Percentiles rank a stretch among this genome's conserved stretches.
phyloP scores from a whole-genome alignment of 2,329 filamentous ascomycete species.

The Penicillium polonicum region DNA sequence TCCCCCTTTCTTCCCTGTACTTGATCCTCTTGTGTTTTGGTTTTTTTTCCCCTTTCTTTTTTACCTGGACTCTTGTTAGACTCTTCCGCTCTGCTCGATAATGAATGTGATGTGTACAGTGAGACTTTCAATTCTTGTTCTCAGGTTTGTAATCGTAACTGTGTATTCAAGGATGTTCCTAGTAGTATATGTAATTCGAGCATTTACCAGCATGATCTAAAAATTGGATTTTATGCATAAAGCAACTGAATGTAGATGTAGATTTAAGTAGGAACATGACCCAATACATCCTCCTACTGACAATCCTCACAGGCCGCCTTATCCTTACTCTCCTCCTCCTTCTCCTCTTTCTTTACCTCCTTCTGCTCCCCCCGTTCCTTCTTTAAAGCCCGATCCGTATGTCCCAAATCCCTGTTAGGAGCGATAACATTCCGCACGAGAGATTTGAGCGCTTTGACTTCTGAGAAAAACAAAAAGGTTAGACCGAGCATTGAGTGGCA shows the following conservation, averaged over 20 bases:
- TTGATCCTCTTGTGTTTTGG: constrained; percentile 1
- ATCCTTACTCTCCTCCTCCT: constrained; percentile 1
- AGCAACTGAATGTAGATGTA: not conserved
- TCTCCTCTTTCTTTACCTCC: constrained; percentile 1
- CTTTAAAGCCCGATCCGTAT: constrained; percentile 63
- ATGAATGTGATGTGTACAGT: constrained; percentile 20
- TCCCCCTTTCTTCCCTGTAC: constrained; percentile 1
- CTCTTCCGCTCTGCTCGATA: constrained; percentile 4
- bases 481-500: not conserved
- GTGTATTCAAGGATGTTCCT: too few relatives aligned
- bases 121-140: not conserved
- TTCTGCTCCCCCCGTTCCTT: constrained; percentile 28
- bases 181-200: not conserved
- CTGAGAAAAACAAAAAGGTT: constrained; percentile 37
- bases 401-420: constrained; percentile 73
- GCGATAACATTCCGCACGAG: constrained; percentile 79
- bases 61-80: constrained; percentile 1
- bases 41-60: not conserved
- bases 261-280: not conserved
- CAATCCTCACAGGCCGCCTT: constrained; percentile 22
- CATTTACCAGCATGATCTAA: not conserved
- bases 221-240: too few relatives aligned
- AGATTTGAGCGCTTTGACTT: constrained; percentile 88
- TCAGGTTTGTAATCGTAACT: not conserved
- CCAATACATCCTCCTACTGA: not conserved